phyloP scores from a whole-genome alignment of 140 eudicot species.

The Erigeron philadelphicus region DNA sequence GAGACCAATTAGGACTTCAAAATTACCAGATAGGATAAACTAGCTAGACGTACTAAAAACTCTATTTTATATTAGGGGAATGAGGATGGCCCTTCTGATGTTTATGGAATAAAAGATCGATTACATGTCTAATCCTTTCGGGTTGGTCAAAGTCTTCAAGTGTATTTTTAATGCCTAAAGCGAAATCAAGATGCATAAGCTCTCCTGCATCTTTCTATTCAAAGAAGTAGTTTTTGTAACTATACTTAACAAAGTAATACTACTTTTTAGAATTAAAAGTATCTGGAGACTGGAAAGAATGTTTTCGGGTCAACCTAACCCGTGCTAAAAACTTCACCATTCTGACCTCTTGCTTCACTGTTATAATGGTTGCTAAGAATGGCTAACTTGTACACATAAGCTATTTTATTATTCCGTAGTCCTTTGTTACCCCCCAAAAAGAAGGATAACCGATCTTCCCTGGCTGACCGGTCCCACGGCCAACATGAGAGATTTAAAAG shows the following conservation, averaged over 20 bases:
- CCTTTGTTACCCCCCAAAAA: not conserved
- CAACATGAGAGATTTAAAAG: too few species aligned
- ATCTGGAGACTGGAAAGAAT: not conserved
- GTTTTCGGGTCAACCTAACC: not conserved
- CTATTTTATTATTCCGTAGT: conserved; percentile 3
- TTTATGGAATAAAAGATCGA: too few species aligned
- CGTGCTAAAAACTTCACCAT: not conserved
- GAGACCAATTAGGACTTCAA: not conserved
- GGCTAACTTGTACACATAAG: conserved; percentile 19
- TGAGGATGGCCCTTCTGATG: too few species aligned
- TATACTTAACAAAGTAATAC: not conserved
- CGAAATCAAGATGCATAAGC: too few species aligned
- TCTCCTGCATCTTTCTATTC: not conserved
- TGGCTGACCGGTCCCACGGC: too few species aligned
- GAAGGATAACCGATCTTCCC: too few species aligned
- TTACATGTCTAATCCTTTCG: too few species aligned
- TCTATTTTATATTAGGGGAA: too few species aligned
- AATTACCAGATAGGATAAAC: not conserved
- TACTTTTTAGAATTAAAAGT: not conserved
- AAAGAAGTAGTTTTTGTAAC: not conserved
- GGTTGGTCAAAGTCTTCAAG: not conserved
- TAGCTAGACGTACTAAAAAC: too few species aligned
- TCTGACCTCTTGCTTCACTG: not conserved
- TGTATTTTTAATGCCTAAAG: not conserved
- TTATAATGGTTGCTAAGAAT: not conserved